Percentiles rank a stretch among this genome's conserved stretches.
Conservation (phyloP, 2,329 filamentous ascomycete species). For the Cladobotryum mycophilum region DNA sequence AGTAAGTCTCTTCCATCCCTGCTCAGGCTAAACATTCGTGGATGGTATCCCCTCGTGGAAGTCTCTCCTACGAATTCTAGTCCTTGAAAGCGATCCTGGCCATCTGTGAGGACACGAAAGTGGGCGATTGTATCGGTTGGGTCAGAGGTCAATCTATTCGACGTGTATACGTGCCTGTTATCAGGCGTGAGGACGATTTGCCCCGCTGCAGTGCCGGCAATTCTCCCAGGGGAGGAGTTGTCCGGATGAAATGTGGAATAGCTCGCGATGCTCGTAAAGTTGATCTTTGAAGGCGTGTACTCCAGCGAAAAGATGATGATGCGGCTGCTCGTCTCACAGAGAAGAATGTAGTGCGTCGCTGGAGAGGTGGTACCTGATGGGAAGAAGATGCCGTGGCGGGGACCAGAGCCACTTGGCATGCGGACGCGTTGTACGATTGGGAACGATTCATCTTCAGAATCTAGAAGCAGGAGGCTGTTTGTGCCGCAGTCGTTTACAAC, state of each 20-base stretch:
- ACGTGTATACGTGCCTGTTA: constrained; percentile 42
- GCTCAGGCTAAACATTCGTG: constrained; percentile 41
- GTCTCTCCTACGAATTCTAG: constrained; percentile 30
- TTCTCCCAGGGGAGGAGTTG: constrained; percentile 20
- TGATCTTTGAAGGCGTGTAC: constrained; percentile 30
- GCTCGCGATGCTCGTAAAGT: constrained; percentile 29
- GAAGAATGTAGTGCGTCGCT: constrained; percentile 41
- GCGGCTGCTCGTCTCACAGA: constrained; percentile 40
- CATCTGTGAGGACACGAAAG: constrained; percentile 31
- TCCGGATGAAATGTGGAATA: constrained; percentile 35
- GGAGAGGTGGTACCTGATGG: constrained; percentile 20
- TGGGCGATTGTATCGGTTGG: constrained; percentile 42
- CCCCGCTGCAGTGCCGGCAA: constrained; percentile 36
- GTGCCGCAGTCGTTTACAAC: constrained; percentile 44
- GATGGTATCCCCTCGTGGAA: constrained; percentile 30
- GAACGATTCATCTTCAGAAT: constrained; percentile 35
- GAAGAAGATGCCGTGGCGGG: constrained; percentile 47
- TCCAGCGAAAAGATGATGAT: constrained; percentile 36
- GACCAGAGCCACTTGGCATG: constrained; percentile 38
- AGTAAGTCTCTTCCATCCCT: constrained; percentile 35
- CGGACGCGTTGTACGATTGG: constrained; percentile 28
- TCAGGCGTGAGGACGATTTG: constrained; percentile 38
- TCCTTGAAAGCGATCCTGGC: not conserved
- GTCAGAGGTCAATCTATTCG: constrained; percentile 43
- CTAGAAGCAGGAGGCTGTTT: constrained; percentile 40